Evolutionary conservation across 2,329 filamentous ascomycete species (phyloP).

Genomic region (Phyllachora maydis): DNA sequence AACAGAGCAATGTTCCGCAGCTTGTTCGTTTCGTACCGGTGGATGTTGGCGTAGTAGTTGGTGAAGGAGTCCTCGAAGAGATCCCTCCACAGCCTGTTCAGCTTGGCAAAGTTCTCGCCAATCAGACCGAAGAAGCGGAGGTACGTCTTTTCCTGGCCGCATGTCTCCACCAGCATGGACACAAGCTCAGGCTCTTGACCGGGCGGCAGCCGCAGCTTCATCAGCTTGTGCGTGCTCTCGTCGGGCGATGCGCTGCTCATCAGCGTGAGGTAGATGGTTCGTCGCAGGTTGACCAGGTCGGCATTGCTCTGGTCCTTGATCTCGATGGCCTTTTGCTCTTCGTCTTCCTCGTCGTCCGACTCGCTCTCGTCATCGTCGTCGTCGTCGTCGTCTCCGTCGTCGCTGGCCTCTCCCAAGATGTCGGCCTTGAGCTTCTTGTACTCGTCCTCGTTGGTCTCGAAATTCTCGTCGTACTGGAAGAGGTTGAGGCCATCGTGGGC

Average conservation of each 20-base stretch:
- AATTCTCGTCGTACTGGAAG: constrained; percentile 84
- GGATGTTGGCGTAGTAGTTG: constrained; percentile 93
- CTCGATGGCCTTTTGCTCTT: constrained; percentile 68
- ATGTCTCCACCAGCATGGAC: constrained; percentile 94
- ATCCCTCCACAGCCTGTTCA: constrained; percentile 87
- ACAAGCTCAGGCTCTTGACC: constrained; percentile 81
- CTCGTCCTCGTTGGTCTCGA: constrained; percentile 74
- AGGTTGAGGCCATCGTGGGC: constrained; percentile 80
- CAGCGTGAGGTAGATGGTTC: constrained; percentile 93
- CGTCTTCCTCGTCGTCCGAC: constrained; percentile 50
- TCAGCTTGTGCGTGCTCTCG: constrained; percentile 91
- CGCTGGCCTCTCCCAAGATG: constrained; percentile 84
- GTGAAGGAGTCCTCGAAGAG: constrained; percentile 79
- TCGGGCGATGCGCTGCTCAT: constrained; percentile 94
- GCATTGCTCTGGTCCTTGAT: constrained; percentile 97
- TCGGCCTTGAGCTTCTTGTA: constrained; percentile 85
- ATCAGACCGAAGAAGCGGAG: constrained; percentile 94
- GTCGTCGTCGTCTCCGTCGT: constrained; percentile 49
- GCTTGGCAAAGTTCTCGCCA: constrained; percentile 84
- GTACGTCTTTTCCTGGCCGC: constrained; percentile 89
- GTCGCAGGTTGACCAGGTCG: constrained; percentile 78
- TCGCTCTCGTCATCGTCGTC: constrained; percentile 47
- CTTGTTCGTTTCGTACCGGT: constrained; percentile 89
- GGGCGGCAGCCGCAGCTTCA: constrained; percentile 74
- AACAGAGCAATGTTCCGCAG: constrained; percentile 88